Base-by-base conservation (phyloP, 768 basidiomycete genomes). In the Dentipellis fragilis region DNA sequence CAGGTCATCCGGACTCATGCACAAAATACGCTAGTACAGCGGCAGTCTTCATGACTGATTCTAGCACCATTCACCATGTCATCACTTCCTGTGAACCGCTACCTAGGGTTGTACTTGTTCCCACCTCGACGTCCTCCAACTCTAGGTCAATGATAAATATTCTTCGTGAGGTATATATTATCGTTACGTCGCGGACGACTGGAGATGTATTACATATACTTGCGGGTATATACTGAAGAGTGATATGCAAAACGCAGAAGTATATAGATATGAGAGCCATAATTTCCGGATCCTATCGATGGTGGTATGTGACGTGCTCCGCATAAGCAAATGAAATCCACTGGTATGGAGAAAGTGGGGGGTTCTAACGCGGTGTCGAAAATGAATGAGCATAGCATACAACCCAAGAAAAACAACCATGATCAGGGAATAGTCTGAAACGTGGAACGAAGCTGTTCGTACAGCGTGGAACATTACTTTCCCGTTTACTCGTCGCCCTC, bases 1-100 rank as follows among this genome's bases (percentile, higher is more conserved):
- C 72, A 83, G 62, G 84, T 87, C 1, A 87, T 91, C 61, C 83
- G 87, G 5, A 84, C 77, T 4, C 89, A 92, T 66, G 87, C 84
- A 2, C 76, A 84, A 66, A 91, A 91, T 64, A 89, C 89, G 0
- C 72, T 90, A 10, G 58, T 89, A 37, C 82, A 80, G 59, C 81
- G 77, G 3, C n/a, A 45, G 14, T 19, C 42, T 45, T 45, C 29
- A 29, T 29, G 29, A 29, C 6, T 29, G 29, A 29, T 29, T 29
- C 29, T 29, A 29, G 29, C 6, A 29, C 29, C 29, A 29, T 29
- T 29, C 6, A 6, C 29, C 29, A 6, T 29, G 29, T 29, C 29
- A 29, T 29, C 6, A 6, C 29, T 3, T 29, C 29, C 29, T 6
- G 29, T 6, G 6, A 29, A 29, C 3, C 6, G 29, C 3, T 29